Percentiles rank a stretch among this genome's conserved stretches.
These are phyloP conservation scores for Macrophomina pseudophaseolina DNA, from an alignment of 2,329 filamentous ascomycete genomes.

Conservation along the genomic window DNA sequence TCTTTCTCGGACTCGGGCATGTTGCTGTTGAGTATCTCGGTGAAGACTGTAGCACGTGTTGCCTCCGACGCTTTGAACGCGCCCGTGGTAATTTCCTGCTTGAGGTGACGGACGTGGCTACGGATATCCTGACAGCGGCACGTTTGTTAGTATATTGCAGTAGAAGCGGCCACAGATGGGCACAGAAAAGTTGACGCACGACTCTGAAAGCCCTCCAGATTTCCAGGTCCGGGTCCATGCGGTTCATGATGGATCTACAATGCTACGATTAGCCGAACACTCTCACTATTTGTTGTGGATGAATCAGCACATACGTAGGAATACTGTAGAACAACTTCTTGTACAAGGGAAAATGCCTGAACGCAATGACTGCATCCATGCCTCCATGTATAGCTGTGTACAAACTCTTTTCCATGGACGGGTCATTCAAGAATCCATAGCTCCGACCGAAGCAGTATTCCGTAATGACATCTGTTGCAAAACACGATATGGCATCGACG, in stretches of 20 bases:
- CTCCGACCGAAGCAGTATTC: slow-evolving; percentile 31
- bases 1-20: slow-evolving; percentile 40
- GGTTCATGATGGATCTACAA: slow-evolving; percentile 5
- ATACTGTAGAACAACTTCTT: slow-evolving; percentile 1
- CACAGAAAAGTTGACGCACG: background rate
- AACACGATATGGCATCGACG: slow-evolving; percentile 28
- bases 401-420: slow-evolving; percentile 29
- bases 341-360: slow-evolving; percentile 16
- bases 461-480: slow-evolving; percentile 32
- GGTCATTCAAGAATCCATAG: slow-evolving; percentile 30
- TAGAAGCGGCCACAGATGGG: background rate
- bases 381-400: slow-evolving; percentile 29
- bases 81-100: background rate
- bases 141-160: background rate
- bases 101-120: background rate
- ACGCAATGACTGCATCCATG: background rate
- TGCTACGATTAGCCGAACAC: background rate
- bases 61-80: background rate
- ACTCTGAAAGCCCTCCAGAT: background rate
- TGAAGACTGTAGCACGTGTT: slow-evolving; percentile 7
- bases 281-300: no score
- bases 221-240: slow-evolving; percentile 13
- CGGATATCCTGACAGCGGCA: background rate
- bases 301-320: background rate
- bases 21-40: slow-evolving; percentile 10